These are phyloP conservation scores for Fraxinus americana DNA, from an alignment of 257 asterid species.

Conservation along the genomic window DNA sequence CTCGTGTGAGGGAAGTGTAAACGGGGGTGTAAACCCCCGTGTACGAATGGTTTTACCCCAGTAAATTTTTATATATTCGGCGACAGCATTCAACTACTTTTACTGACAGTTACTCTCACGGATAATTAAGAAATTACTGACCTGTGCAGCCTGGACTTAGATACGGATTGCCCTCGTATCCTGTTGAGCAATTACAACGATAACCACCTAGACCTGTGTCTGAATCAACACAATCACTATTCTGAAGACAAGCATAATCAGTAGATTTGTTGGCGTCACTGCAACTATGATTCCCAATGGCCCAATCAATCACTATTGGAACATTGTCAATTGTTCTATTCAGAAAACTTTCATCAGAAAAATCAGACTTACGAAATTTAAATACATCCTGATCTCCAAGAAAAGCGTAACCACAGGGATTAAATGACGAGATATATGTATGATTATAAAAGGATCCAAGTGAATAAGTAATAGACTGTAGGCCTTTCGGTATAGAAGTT, in stretches of 20 bases:
- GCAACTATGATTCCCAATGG: slow-evolving; percentile 21
- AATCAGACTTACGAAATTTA: slow-evolving; percentile 25
- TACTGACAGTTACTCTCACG: no score
- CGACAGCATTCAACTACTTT: no score
- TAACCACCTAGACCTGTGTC: slow-evolving; percentile 28
- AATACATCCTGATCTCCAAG: slow-evolving; percentile 38
- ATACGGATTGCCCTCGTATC: slow-evolving; percentile 35
- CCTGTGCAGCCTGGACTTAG: slow-evolving; percentile 34
- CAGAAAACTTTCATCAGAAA: slow-evolving; percentile 5
- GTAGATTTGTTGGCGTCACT: not conserved
- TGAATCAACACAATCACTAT: slow-evolving; percentile 20
- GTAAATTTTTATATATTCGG: no score
- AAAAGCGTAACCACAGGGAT: slow-evolving; percentile 42
- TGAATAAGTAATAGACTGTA: not conserved
- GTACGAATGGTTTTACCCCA: no score
- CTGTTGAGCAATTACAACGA: slow-evolving; percentile 23
- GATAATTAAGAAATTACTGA: not conserved
- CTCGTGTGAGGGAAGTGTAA: no score
- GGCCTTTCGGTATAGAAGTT: slow-evolving; percentile 38
- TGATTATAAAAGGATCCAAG: not conserved
- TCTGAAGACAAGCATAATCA: not conserved
- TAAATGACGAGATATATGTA: slow-evolving; percentile 14
- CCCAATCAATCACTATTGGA: slow-evolving; percentile 34
- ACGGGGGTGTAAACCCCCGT: no score
- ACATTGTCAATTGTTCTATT: slow-evolving; percentile 22